A percentile compares a stretch with the other conserved stretches of the same genome.
phyloP scores from a whole-genome alignment of 306 rosid species.

The Coriaria nepalensis region DNA sequence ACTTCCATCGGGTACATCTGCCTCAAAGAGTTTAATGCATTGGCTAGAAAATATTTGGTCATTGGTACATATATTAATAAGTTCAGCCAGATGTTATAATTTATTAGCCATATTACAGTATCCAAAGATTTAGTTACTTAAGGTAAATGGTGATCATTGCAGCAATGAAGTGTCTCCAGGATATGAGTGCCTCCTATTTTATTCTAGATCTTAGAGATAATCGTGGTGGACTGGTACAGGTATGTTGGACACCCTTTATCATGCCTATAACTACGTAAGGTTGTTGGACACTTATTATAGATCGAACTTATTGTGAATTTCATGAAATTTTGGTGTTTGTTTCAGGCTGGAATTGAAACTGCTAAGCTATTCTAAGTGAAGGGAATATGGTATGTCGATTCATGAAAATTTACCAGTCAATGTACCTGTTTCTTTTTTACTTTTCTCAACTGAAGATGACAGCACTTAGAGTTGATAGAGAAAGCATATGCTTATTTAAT shows the following conservation, averaged over 20 bases:
- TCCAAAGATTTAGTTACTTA: not conserved
- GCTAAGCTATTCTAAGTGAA: conserved; percentile 69
- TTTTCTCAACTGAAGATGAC: conserved; percentile 11
- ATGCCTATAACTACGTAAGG: not conserved
- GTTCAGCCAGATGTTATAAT: not conserved
- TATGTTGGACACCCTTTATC: conserved; percentile 17
- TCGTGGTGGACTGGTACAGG: conserved; percentile 98
- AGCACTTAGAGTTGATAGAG: not conserved
- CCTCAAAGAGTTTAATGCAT: conserved; percentile 90
- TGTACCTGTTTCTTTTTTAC: not conserved
- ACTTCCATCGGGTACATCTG: conserved; percentile 69
- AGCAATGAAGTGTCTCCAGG: conserved; percentile 89
- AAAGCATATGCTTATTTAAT: too few relatives aligned
- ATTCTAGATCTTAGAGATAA: conserved; percentile 92
- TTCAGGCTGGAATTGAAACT: conserved; percentile 93
- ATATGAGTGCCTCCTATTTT: conserved; percentile 77
- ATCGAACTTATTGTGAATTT: conserved; percentile 10
- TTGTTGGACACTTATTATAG: conserved; percentile 4
- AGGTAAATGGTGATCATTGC: conserved; percentile 28
- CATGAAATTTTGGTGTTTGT: conserved; percentile 15
- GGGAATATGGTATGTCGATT: conserved; percentile 65
- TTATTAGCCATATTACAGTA: not conserved
- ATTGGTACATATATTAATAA: conserved; percentile 40
- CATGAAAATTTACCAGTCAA: not conserved
- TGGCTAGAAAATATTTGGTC: conserved; percentile 83